Base-by-base conservation (phyloP, 768 basidiomycete genomes). In the Mycena capillaripes region DNA sequence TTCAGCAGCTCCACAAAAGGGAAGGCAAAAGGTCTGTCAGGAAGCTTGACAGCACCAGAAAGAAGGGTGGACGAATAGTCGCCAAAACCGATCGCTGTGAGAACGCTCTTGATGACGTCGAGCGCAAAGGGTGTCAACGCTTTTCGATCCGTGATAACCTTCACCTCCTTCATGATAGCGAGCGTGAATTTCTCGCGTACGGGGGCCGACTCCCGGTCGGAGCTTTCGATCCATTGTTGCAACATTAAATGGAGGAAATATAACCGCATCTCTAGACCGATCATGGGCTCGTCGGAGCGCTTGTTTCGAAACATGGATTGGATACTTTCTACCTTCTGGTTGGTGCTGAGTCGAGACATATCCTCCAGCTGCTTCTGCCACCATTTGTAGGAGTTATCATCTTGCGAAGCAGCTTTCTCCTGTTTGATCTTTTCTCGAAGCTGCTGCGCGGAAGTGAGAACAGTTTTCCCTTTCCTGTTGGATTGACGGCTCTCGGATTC, bases 1-100 rank as follows among this genome's bases (percentile, higher is more conserved):
- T 85, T 85, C 69, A 89, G 69, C n/a, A 93, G 79, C 69, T 91
- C 89, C 48, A 87, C 77, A 74, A 91, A 90, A 66, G 85, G 82
- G 81, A 93, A 92, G 23, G 79, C 76, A 19, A 89, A 78, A 9
- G 74, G 71, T 44, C 74, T 75, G 66, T 85, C 79, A 25, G 72
- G 55, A 12, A 76, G 62, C 17, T 74, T n/a, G 66, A 66, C 8
- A 65, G 62, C 8, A 77, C 59, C 70, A 32, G 44, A 65, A 17
- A 32, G 67, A 69, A 86, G 71, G 3, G 53, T n/a, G 5, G 79
- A 36, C 3, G 82, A 62, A 70, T 86, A 87, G 36, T 82, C 78
- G 1, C 79, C 75, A 70, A 92, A 86, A 7, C 92, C 91, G 6
- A 92, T 80, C 5, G 82, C 80, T 4, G 59, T 73, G 11, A 92